Evolutionary conservation across 306 rosid species (phyloP), one percentile per base, ranked within the genome.

Genomic region (Vachellia collinsii): DNA sequence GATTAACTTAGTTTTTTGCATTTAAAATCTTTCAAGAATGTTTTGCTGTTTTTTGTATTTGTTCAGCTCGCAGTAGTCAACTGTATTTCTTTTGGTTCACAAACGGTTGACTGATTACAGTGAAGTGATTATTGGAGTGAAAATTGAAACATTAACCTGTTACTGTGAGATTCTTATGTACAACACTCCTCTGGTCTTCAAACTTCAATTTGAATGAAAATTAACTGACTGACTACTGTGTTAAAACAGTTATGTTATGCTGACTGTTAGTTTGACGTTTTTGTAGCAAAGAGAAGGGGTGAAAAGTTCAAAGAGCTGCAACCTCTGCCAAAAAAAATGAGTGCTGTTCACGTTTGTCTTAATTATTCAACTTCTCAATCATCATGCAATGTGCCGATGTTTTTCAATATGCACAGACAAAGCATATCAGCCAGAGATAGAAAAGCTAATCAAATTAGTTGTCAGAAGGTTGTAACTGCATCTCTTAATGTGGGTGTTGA

Each of bases 401-500:
- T 61, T 48, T 75, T 47, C 75, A 62, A 42, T 25, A 19, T 67
- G 4, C 46, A 54, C 46, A 81, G 75, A 23, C 76, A 54, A 59
- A 20, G 61, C 59, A 13, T 46, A 6, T 13, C 48, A 0, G 48
- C 47, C 4, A 41, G 65, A 7, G 34, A 20, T n/a, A 46, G 14
- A 39, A 12, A 13, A 17, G 56, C 4, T 79, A 36, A 29, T 46
- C 70, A 23, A 41, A 70, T 79, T 39, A 82, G 63, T 29, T 46
- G 50, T 8, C 68, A 13, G 44, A 79, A 70, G 67, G 67, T 38
- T 10, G 36, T 66, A 17, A 74, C 72, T 3, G 86, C 86, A 0
- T 86, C 89, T 74, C 83, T 88, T 22, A 86, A 81, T 61, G 78
- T 79, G 59, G 83, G 66, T 16, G 87, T 69, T 81, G 85, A 75